Percentiles rank a stretch among this genome's conserved stretches.
These are phyloP conservation scores for Venturia effusa DNA, from an alignment of 2,329 filamentous ascomycete species.

Conservation along the genomic window DNA sequence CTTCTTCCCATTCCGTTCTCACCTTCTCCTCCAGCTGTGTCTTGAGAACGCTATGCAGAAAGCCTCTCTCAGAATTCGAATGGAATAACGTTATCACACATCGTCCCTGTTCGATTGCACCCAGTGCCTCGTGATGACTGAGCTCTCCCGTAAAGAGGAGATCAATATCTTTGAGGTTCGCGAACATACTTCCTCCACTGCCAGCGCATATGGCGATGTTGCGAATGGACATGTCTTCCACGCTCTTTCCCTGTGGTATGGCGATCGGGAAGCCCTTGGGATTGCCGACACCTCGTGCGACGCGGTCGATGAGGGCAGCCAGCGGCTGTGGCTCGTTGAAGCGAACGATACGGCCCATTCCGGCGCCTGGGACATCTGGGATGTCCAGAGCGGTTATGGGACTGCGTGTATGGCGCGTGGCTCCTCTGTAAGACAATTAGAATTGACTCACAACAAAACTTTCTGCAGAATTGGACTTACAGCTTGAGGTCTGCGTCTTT, in stretches of 20 bases:
- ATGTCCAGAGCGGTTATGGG: conserved; percentile 41
- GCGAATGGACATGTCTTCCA: conserved; percentile 46
- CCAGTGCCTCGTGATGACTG: conserved; percentile 82
- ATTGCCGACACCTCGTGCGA: conserved; percentile 52
- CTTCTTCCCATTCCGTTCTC: conserved; percentile 41
- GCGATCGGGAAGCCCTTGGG: conserved; percentile 55
- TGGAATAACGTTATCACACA: conserved; percentile 82
- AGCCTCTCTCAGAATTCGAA: conserved; percentile 83
- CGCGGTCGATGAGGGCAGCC: conserved; percentile 48
- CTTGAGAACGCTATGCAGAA: conserved; percentile 61
- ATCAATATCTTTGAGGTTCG: conserved; percentile 56
- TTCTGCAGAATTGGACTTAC: conserved; percentile 7
- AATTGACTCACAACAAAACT: background rate
- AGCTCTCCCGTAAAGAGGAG: conserved; percentile 86
- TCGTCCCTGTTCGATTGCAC: conserved; percentile 72
- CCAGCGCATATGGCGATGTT: conserved; percentile 84
- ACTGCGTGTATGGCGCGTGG: conserved; percentile 35
- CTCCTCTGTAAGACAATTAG: conserved; percentile 13
- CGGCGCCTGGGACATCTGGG: conserved; percentile 37
- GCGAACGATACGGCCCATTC: conserved; percentile 50
- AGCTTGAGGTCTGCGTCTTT: conserved; percentile 25
- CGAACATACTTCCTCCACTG: conserved; percentile 69
- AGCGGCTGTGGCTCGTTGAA: conserved; percentile 43
- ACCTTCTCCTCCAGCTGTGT: conserved; percentile 52
- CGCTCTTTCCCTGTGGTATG: conserved; percentile 46